These are phyloP conservation scores for Phytopythium montanum DNA, from an alignment of 352 stramenopile species.

Conservation along the genomic window DNA sequence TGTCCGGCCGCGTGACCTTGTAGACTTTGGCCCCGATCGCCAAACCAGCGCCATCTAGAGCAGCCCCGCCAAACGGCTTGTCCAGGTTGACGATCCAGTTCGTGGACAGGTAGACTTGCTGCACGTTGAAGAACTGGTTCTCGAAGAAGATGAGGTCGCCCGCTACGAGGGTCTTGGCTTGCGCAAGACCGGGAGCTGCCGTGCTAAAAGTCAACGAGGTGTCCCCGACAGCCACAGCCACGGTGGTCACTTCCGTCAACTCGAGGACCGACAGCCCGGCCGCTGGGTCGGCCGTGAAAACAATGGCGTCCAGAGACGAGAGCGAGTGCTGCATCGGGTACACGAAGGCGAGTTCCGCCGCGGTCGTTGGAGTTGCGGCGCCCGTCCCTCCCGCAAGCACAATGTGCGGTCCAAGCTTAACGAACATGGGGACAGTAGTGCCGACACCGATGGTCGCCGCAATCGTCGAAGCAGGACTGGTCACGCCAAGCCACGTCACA, in stretches of 20 bases:
- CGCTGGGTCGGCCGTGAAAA: constrained; percentile 5
- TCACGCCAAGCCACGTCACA: neutral
- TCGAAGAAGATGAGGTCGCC: constrained; percentile 50
- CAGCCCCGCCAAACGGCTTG: constrained; percentile 43
- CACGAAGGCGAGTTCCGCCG: constrained; percentile 13
- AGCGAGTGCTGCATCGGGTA: constrained; percentile 30
- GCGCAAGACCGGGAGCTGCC: neutral
- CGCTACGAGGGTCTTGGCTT: no score
- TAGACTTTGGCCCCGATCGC: constrained; percentile 13
- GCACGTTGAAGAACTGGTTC: constrained; percentile 56
- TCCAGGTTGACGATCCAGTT: constrained; percentile 26
- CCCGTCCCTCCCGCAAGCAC: constrained; percentile 6
- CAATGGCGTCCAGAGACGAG: constrained; percentile 5
- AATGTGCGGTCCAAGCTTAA: constrained; percentile 21
- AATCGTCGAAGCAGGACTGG: neutral
- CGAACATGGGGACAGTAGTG: constrained; percentile 6
- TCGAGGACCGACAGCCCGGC: constrained; percentile 12
- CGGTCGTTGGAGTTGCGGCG: neutral
- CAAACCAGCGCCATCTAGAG: constrained; percentile 12
- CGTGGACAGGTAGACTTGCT: constrained; percentile 6
- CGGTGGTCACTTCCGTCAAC: constrained; percentile 3
- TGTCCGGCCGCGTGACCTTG: constrained; percentile 25
- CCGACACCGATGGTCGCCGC: neutral
- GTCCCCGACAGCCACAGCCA: constrained; percentile 10
- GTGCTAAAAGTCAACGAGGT: constrained; percentile 12